Conservation (phyloP, 2,329 filamentous ascomycete genomes). For the Aspergillus tubingensis region DNA sequence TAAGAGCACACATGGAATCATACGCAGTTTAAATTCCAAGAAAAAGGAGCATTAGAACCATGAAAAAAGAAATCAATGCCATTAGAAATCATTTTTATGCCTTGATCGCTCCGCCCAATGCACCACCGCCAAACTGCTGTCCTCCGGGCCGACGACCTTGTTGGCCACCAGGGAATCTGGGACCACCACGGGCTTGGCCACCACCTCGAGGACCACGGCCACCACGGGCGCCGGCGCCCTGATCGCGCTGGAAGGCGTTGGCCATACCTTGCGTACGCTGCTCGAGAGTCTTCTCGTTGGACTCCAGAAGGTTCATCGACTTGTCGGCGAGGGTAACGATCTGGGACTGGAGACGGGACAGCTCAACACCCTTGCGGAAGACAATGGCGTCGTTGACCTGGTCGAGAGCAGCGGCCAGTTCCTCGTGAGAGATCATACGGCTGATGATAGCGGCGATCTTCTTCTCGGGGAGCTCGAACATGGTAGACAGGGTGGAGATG, state of each 20-base stretch:
- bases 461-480: conserved; percentile 91
- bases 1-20: conserved; percentile 23
- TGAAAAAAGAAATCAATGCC: conserved; percentile 32
- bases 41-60: conserved; percentile 28
- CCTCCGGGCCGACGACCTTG: conserved; percentile 50
- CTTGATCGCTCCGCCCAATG: conserved; percentile 54
- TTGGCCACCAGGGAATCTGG: conserved; percentile 41
- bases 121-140: conserved; percentile 53
- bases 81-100: conserved; percentile 45
- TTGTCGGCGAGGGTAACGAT: conserved; percentile 94
- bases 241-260: conserved; percentile 92
- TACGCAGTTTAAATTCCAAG: conserved; percentile 24
- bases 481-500: conserved; percentile 77
- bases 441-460: conserved; percentile 95
- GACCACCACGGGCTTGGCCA: conserved; percentile 41
- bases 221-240: conserved; percentile 69
- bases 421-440: conserved; percentile 99
- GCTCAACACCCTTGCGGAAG: conserved; percentile 98
- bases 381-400: conserved; percentile 97
- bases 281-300: conserved; percentile 95
- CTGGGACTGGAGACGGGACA: conserved; percentile 91
- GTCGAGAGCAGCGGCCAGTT: conserved; percentile 92
- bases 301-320: conserved; percentile 92
- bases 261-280: conserved; percentile 94
- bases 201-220: conserved; percentile 56